Conservation (phyloP, 306 rosid species). For the Dalbergia oliveri region DNA sequence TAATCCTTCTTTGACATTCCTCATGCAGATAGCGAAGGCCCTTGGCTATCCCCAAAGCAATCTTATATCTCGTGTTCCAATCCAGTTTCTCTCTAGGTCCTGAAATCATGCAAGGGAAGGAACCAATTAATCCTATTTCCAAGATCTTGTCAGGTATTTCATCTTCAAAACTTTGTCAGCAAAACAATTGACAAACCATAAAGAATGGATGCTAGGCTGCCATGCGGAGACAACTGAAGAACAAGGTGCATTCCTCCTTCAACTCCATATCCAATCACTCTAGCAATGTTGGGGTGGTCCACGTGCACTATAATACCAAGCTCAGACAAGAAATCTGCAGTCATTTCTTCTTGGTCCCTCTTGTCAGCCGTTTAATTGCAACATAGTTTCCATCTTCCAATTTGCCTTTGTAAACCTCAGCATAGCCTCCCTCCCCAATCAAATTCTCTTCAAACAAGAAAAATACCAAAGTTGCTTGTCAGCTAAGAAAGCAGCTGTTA, state of each 20-base stretch:
- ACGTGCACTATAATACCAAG: constrained; percentile 96
- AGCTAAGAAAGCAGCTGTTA: constrained; percentile 11
- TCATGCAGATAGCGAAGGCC: constrained; percentile 93
- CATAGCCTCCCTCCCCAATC: constrained; percentile 99
- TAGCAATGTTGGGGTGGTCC: constrained; percentile 94
- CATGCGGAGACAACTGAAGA: constrained; percentile 95
- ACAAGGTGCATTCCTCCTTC: constrained; percentile 99
- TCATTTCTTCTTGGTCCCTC: constrained; percentile 93
- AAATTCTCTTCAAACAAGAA: constrained; percentile 53
- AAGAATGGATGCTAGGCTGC: constrained; percentile 86
- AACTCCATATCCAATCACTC: constrained; percentile 92
- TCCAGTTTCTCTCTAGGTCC: constrained; percentile 84
- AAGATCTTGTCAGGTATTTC: constrained; percentile 11
- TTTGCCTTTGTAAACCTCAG: constrained; percentile 87
- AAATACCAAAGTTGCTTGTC: neutral
- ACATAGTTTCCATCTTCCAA: constrained; percentile 78
- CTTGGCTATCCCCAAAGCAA: constrained; percentile 86
- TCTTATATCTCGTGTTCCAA: constrained; percentile 78
- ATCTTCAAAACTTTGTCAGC: constrained; percentile 15
- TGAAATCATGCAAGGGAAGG: constrained; percentile 42
- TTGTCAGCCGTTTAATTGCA: constrained; percentile 80
- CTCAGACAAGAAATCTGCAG: constrained; percentile 95
- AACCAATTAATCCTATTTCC: neutral
- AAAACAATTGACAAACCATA: constrained; percentile 63
- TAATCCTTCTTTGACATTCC: constrained; percentile 93